phyloP scores from a whole-genome alignment of 495 filamentous ascomycete genomes.

The Penicillium lividum region DNA sequence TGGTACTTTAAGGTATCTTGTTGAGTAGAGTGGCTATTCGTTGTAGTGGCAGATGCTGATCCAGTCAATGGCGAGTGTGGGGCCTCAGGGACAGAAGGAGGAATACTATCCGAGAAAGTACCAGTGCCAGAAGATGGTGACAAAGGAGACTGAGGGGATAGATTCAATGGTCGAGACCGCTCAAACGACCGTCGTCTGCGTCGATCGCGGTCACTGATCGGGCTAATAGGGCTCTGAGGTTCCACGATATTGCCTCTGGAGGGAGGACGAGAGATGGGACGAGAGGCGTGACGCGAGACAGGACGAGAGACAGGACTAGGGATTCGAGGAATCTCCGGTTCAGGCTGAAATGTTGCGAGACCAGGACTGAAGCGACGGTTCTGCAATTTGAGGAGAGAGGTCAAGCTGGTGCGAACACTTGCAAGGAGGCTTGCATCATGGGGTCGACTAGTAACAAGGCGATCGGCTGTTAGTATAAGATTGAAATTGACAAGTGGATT shows the following conservation, averaged over 20 bases:
- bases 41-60: constrained; percentile 27
- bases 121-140: constrained; percentile 35
- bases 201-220: constrained; percentile 35
- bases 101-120: constrained; percentile 35
- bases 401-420: neutral
- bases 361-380: neutral
- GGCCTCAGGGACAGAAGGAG: constrained; percentile 41
- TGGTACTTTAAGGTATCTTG: constrained; percentile 40
- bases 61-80: constrained; percentile 46
- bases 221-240: constrained; percentile 32
- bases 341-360: neutral
- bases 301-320: neutral
- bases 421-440: neutral
- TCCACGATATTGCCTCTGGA: constrained; percentile 34
- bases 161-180: constrained; percentile 32
- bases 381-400: neutral
- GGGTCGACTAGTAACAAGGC: neutral
- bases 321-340: neutral
- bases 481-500: neutral
- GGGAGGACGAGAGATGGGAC: constrained; percentile 17
- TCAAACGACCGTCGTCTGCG: constrained; percentile 43
- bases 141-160: constrained; percentile 33
- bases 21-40: constrained; percentile 37
- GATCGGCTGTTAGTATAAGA: constrained; percentile 9
- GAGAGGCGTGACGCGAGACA: constrained; percentile 22